A percentile compares a stretch with the other conserved stretches of the same genome.
These are phyloP conservation scores for Parastagonospora avenae DNA, from an alignment of 2,329 filamentous ascomycete species.

Conservation along the genomic window DNA sequence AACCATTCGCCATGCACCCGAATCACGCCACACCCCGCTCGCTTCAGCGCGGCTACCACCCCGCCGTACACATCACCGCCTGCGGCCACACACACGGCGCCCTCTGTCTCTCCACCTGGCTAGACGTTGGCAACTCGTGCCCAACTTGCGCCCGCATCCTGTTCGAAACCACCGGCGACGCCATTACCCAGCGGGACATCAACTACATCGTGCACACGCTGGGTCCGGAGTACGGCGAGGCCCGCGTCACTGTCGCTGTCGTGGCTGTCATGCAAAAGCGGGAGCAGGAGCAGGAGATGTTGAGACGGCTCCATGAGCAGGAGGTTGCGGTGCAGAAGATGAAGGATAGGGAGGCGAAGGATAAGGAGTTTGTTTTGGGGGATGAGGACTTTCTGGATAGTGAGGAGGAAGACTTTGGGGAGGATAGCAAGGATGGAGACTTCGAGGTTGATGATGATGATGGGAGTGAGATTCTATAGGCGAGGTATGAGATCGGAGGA, in stretches of 20 bases:
- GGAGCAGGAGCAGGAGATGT: slow-evolving; percentile 2
- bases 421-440: slow-evolving; percentile 5
- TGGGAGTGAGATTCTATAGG: slow-evolving; percentile 1
- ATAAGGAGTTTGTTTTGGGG: slow-evolving; percentile 1
- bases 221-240: neutral
- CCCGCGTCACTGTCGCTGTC: slow-evolving; percentile 4
- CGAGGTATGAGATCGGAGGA: neutral
- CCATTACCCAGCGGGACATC: slow-evolving; percentile 14
- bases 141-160: slow-evolving; percentile 23
- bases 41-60: slow-evolving; percentile 7
- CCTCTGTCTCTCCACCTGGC: slow-evolving; percentile 24
- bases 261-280: slow-evolving; percentile 7
- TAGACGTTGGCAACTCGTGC: slow-evolving; percentile 22
- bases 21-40: neutral
- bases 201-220: slow-evolving; percentile 2
- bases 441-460: slow-evolving; percentile 1
- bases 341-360: neutral
- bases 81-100: slow-evolving; percentile 25
- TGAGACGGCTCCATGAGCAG: slow-evolving; percentile 6
- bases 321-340: slow-evolving; percentile 6
- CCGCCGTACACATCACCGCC: slow-evolving; percentile 17
- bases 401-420: slow-evolving; percentile 12
- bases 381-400: slow-evolving; percentile 10
- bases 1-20: slow-evolving; percentile 13
- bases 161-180: slow-evolving; percentile 9